Percentiles rank a stretch among this genome's conserved stretches.
These are phyloP conservation scores for Endogone sp. DNA, from an alignment of 192 early-diverging fungal species.

Conservation along the genomic window DNA sequence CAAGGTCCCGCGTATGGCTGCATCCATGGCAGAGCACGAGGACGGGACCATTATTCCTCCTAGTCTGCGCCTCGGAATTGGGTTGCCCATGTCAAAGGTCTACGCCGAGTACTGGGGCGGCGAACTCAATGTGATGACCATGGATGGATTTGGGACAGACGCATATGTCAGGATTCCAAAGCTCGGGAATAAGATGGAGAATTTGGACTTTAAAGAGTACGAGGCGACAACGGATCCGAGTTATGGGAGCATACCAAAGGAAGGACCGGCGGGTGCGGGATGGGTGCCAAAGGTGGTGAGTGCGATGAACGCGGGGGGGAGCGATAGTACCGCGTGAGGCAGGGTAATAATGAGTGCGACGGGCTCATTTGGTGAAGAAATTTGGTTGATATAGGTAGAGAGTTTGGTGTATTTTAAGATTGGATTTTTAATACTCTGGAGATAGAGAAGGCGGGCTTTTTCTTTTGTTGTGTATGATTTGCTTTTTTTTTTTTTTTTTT, in stretches of 20 bases:
- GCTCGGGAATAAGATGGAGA: constrained; percentile 66
- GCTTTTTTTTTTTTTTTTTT: too few relatives aligned
- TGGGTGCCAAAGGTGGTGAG: not conserved
- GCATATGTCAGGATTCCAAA: constrained; percentile 82
- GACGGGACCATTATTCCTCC: constrained; percentile 1
- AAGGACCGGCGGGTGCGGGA: not conserved
- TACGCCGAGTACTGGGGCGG: constrained; percentile 99
- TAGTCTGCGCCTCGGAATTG: constrained; percentile 71
- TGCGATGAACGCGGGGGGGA: not conserved
- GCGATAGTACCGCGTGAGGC: not conserved
- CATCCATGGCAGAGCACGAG: constrained; percentile 48
- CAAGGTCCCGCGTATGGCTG: constrained; percentile 71
- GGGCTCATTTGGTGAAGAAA: too few relatives aligned
- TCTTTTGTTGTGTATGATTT: too few relatives aligned
- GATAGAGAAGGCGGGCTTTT: too few relatives aligned
- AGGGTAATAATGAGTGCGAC: too few relatives aligned
- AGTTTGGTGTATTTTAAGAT: too few relatives aligned
- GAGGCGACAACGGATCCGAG: not conserved
- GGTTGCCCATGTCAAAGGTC: constrained; percentile 88
- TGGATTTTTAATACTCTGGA: too few relatives aligned
- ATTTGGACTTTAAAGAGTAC: constrained; percentile 20
- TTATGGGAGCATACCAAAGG: not conserved
- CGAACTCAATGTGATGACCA: constrained; percentile 66
- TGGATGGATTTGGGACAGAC: constrained; percentile 91
- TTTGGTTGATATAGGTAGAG: too few relatives aligned